Evolutionary conservation across 1,284 basidiomycete genomes (phyloP).

Genomic region (Fistulina hepatica): DNA sequence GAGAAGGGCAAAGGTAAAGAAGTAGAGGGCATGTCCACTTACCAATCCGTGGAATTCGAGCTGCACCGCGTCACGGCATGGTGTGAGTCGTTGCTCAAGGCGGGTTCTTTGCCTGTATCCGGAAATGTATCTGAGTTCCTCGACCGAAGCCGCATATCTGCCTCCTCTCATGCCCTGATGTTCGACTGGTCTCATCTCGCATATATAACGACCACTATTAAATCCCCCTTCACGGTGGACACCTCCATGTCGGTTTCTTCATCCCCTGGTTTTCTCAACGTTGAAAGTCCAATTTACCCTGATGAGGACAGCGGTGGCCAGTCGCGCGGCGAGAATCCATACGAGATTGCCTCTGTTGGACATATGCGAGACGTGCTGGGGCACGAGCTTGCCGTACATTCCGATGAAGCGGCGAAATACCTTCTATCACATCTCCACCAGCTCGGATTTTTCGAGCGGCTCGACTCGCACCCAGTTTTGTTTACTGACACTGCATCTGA

Average conservation of each 20-base stretch:
- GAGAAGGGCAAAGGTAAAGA: constrained; percentile 27
- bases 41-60: constrained; percentile 40
- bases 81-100: constrained; percentile 41
- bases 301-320: constrained; percentile 16
- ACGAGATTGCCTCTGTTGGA: constrained; percentile 46
- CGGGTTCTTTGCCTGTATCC: constrained; percentile 31
- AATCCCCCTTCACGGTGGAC: constrained; percentile 30
- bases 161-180: constrained; percentile 38
- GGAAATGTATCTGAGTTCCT: constrained; percentile 41
- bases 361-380: constrained; percentile 55
- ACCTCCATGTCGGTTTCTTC: constrained; percentile 16
- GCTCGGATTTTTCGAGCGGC: constrained; percentile 47
- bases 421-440: constrained; percentile 50
- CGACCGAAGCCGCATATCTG: constrained; percentile 31
- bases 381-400: constrained; percentile 43
- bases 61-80: constrained; percentile 41
- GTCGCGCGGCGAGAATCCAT: constrained; percentile 31
- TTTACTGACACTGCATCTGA: constrained; percentile 26
- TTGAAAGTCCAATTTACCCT: constrained; percentile 14
- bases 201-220: constrained; percentile 47
- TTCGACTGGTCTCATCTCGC: constrained; percentile 59
- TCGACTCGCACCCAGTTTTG: constrained; percentile 27
- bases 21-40: constrained; percentile 21
- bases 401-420: constrained; percentile 39
- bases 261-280: constrained; percentile 38